Base-by-base conservation (phyloP, 1,284 basidiomycete species). In the Cryptococcus floricola region DNA sequence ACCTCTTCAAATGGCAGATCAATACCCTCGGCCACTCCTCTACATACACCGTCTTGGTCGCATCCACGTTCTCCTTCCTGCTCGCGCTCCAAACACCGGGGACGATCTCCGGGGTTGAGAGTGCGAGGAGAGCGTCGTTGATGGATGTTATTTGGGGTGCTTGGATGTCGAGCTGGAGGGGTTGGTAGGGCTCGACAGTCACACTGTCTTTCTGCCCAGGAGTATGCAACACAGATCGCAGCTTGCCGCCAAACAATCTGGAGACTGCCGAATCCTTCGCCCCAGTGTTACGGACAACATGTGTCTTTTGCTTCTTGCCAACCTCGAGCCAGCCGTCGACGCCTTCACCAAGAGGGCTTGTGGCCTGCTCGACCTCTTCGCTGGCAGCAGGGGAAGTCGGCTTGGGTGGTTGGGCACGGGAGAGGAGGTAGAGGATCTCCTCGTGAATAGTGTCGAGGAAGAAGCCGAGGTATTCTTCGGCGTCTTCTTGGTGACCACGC, bases 381-480 rank as follows among this genome's bases (percentile, higher is more conserved):
- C 70, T 62, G 16, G 27, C 78, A 18, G 79, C 68, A 25, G 66
- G 66, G 61, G 82, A 81, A 0, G 78, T 60, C 45, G 60, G 67
- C 47, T 58, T 53, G 28, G 68, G 51, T 2, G 69, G 56, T 60
- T 58, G 67, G 53, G 74, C 74, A 18, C 67, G 68, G 28, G 44
- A 84, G 78, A 74, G 60, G 5, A 94, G 79, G 1, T 81, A 81
- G 4, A 91, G 78, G 14, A 98, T 77, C 77, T 98, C 95, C 70
- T 98, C 95, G 75, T 97, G 93, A 3, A 98, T 80, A 0, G 92
- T 91, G 73, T 97, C 93, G 45, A 98, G 81, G 79, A 92, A 94
- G 79, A 97, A 96, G 9, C 95, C 94, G n/a, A 98, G 81, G 77
- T 97, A 98, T 77, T 98, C 95, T 75, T 98, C 94, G 0, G 95